Base-by-base conservation (phyloP, 257 asterid species). In the Marsdenia floribunda region DNA sequence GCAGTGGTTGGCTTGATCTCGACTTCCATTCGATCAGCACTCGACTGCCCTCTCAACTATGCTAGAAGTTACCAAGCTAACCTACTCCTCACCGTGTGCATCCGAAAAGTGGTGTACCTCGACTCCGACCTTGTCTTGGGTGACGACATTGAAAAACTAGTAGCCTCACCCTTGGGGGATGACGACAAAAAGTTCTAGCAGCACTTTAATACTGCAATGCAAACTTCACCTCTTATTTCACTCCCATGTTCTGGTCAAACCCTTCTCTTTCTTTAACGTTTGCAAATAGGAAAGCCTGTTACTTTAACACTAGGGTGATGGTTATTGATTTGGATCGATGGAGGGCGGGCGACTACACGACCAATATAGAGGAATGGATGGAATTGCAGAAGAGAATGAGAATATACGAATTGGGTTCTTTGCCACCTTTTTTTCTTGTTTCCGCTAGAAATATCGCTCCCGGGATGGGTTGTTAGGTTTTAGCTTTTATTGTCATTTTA, bases 191-290 rank as follows among this genome's bases (percentile, higher is more conserved):
- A 22, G 91, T 92, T 68, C 88, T 94, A 6, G 98, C 97, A 4
- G 98, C 98, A 5, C 97, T 97, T 12, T 97, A 93, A 73, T 93
- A 93, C 75, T 93, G 98, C 85, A 85, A 85, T 76, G 98, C 98
- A 26, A 91, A 93, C 61, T 93, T 93, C 91, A 91, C 96, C 19
- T 57, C 90, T 4, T 93, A 93, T 78, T 93, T 93, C 86, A 93
- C 98, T 0, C 86, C 98, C 0, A 81, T 96, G 0, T 89, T 93
- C 82, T 93, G 98, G 98, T 88, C 98, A 0, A 91, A 83, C 81
- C 98, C 98, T 0, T 83, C 98, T 0, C 90, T 93, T 0, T 86
- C 97, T 1, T 66, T 88, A 44, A 90, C 97, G 1, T 91, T 91
- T 76, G 91, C 96, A 8, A 76, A 86, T 63, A 85, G 96, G 0